These are phyloP conservation scores for Xylaria sp. DNA, from an alignment of 2,329 filamentous ascomycete genomes.

Conservation along the genomic window DNA sequence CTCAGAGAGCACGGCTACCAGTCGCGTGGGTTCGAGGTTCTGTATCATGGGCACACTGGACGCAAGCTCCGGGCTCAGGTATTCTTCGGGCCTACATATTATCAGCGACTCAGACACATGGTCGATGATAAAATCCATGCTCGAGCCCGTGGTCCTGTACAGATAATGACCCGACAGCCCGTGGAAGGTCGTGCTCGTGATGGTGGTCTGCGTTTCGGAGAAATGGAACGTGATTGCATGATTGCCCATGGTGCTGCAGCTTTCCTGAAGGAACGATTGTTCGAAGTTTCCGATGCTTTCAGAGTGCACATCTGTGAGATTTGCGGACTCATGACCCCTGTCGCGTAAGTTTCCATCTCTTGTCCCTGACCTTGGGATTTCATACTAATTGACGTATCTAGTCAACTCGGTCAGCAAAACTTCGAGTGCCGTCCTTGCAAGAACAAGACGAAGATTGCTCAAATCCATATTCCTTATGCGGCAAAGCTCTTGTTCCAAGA, in stretches of 20 bases:
- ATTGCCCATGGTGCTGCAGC: constrained; percentile 98
- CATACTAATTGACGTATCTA: constrained; percentile 51
- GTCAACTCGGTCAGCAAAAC: constrained; percentile 92
- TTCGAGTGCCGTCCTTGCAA: constrained; percentile 98
- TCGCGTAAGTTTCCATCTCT: constrained; percentile 79
- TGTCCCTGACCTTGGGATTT: not conserved
- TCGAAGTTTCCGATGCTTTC: constrained; percentile 98
- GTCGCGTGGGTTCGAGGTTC: constrained; percentile 95
- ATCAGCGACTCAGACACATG: constrained; percentile 98
- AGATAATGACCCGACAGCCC: constrained; percentile 96
- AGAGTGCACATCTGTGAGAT: constrained; percentile 98
- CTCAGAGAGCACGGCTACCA: constrained; percentile 93
- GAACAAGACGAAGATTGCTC: constrained; percentile 98
- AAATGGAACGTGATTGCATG: constrained; percentile 99
- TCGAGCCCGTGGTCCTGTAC: constrained; percentile 93
- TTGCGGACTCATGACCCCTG: constrained; percentile 97
- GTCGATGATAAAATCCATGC: constrained; percentile 99
- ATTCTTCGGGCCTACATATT: constrained; percentile 98
- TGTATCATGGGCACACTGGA: constrained; percentile 99
- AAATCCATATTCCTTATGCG: constrained; percentile 97
- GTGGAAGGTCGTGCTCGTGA: constrained; percentile 98
- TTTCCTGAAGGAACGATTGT: constrained; percentile 96
- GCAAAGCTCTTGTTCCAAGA: constrained; percentile 99
- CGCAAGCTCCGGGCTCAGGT: constrained; percentile 93
- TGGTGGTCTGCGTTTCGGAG: constrained; percentile 98